Conservation (phyloP, 2,329 filamentous ascomycete species). For the Coleophoma crateriformis region DNA sequence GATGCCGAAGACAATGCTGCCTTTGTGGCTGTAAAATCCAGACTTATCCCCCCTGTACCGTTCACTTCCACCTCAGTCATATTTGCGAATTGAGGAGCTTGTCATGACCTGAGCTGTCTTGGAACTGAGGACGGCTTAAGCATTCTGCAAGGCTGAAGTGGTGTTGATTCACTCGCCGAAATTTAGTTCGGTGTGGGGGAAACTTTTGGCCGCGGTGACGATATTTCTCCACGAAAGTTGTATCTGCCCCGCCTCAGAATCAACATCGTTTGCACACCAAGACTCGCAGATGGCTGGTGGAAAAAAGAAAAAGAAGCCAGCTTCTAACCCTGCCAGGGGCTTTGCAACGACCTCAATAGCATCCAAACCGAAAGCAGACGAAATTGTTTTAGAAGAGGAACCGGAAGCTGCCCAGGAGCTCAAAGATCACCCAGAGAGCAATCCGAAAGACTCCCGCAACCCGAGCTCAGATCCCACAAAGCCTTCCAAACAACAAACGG, state of each 20-base stretch:
- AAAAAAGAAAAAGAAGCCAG: slow-evolving; percentile 85
- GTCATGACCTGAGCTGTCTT: slow-evolving; percentile 19
- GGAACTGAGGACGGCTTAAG: not conserved
- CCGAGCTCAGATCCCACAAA: slow-evolving; percentile 3
- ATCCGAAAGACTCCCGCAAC: slow-evolving; percentile 5
- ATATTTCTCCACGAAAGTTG: not conserved
- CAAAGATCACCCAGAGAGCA: slow-evolving; percentile 5
- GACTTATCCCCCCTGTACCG: slow-evolving; percentile 38
- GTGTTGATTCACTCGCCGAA: not conserved
- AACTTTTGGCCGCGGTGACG: not conserved
- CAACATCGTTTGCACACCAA: not conserved
- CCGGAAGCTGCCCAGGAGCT: slow-evolving; percentile 9
- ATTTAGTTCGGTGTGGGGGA: too few relatives aligned
- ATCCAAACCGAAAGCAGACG: slow-evolving; percentile 70
- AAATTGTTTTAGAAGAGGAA: slow-evolving; percentile 26
- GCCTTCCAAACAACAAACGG: slow-evolving; percentile 25
- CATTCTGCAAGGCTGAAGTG: not conserved
- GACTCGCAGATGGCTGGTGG: slow-evolving; percentile 53
- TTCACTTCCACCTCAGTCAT: slow-evolving; percentile 46
- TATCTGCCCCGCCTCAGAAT: slow-evolving; percentile 1
- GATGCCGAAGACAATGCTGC: slow-evolving; percentile 56
- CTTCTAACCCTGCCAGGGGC: slow-evolving; percentile 80
- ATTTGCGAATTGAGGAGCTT: slow-evolving; percentile 26
- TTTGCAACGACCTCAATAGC: slow-evolving; percentile 92
- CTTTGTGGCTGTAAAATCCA: slow-evolving; percentile 46